Evolutionary conservation across 345 rosid genomes (phyloP).

Genomic region (Rhizophora apiculata): DNA sequence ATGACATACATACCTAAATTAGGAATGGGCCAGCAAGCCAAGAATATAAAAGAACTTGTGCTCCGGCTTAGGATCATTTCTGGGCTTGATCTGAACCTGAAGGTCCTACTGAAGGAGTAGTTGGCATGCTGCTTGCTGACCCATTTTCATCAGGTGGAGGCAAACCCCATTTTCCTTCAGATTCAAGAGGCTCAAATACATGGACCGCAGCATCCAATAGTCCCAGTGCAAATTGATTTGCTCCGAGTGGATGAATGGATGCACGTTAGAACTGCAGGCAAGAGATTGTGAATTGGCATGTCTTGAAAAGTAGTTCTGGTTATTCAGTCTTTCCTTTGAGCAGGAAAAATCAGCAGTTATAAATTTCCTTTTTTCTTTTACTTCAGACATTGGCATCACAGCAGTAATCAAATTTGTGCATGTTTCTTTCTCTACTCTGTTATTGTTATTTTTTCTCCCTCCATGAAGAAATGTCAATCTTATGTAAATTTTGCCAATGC

Average conservation of each 20-base stretch:
- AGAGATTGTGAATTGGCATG: not conserved
- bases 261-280: conserved; percentile 62
- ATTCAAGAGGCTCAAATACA: conserved; percentile 88
- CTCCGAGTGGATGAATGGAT: conserved; percentile 95
- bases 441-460: no score
- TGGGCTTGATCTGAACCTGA: no score
- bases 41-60: no score
- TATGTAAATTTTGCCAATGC: no score
- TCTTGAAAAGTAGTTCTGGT: not conserved
- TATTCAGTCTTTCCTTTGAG: not conserved
- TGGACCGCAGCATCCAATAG: conserved; percentile 95
- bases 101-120: conserved; percentile 67
- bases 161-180: conserved; percentile 92
- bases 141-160: conserved; percentile 91
- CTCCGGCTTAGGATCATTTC: no score
- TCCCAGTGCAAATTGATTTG: conserved; percentile 88
- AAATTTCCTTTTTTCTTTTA: not conserved
- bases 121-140: conserved; percentile 55
- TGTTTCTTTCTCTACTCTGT: no score
- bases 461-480: no score
- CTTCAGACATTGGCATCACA: not conserved
- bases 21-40: no score
- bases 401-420: no score
- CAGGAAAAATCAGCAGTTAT: no score
- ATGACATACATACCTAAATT: no score